Conservation (phyloP, 129 eudicot species). For the Flaveria robusta region DNA sequence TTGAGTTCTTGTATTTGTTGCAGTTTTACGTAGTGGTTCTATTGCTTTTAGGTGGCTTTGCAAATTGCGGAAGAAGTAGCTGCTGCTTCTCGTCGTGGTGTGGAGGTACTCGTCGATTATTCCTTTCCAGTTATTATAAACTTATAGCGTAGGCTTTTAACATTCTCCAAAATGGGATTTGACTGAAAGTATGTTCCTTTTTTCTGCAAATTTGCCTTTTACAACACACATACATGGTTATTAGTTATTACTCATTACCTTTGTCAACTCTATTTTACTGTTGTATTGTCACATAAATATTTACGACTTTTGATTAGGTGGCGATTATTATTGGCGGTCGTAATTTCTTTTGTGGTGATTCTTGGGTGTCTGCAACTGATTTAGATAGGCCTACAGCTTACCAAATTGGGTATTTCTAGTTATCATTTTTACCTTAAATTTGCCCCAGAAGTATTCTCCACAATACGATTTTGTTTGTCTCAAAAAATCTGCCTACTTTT, state of each 20-base stretch:
- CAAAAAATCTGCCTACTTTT: background rate
- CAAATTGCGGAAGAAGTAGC: slow-evolving; percentile 48
- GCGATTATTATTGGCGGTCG: slow-evolving; percentile 49
- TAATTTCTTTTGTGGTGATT: slow-evolving; percentile 50
- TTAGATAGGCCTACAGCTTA: slow-evolving; percentile 49
- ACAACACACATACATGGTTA: background rate
- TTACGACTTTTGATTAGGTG: slow-evolving; percentile 34
- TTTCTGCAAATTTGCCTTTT: background rate
- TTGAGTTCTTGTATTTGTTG: slow-evolving; percentile 13
- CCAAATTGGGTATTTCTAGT: slow-evolving; percentile 42
- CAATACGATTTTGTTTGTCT: background rate
- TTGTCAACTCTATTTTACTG: background rate
- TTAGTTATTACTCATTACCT: background rate
- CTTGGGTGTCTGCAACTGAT: slow-evolving; percentile 51
- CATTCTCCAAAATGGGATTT: background rate
- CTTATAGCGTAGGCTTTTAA: background rate
- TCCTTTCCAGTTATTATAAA: background rate
- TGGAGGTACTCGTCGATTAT: slow-evolving; percentile 31
- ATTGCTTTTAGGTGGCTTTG: slow-evolving; percentile 43
- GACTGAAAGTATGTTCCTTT: background rate
- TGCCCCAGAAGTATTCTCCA: background rate
- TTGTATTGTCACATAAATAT: background rate
- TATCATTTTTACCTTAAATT: background rate
- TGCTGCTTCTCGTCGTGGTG: slow-evolving; percentile 36
- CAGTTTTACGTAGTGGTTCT: slow-evolving; percentile 2